Percentiles rank a stretch among this genome's conserved stretches.
phyloP scores from a whole-genome alignment of 371 early-diverging fungal genomes.

The Rhizomucor miehei region DNA sequence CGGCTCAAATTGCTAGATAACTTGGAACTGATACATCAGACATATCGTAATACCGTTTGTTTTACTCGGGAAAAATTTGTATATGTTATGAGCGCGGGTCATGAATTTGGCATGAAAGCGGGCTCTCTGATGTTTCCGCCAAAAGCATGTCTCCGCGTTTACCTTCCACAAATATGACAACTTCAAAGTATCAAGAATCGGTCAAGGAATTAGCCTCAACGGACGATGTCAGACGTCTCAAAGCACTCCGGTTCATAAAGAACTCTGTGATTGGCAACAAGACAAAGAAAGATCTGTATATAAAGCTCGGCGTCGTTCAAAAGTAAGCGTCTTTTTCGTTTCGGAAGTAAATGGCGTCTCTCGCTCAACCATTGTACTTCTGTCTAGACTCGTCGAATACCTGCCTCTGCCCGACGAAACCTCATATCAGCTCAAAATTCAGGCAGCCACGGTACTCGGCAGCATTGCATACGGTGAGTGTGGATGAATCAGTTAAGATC shows the following conservation, averaged over 20 bases:
- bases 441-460: conserved; percentile 75
- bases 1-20: too few relatives aligned
- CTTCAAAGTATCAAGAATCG: conserved; percentile 58
- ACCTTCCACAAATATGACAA: conserved; percentile 37
- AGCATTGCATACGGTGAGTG: conserved; percentile 74
- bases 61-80: too few relatives aligned
- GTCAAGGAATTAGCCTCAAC: conserved; percentile 47
- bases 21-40: too few relatives aligned
- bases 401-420: conserved; percentile 34
- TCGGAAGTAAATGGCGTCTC: background rate
- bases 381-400: conserved; percentile 57
- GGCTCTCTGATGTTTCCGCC: too few relatives aligned
- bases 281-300: conserved; percentile 79
- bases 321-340: conserved; percentile 41
- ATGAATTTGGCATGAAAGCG: too few relatives aligned
- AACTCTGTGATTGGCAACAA: conserved; percentile 86
- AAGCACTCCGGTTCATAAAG: conserved; percentile 76
- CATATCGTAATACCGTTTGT: too few relatives aligned
- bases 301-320: conserved; percentile 63
- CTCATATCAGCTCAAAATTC: conserved; percentile 49
- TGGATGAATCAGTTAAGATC: too few relatives aligned
- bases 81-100: too few relatives aligned
- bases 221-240: conserved; percentile 47
- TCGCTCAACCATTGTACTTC: background rate
- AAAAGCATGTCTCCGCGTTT: too few relatives aligned